These are phyloP conservation scores for Aschersonia sp. DNA, from an alignment of 2,329 filamentous ascomycete species.

Conservation along the genomic window DNA sequence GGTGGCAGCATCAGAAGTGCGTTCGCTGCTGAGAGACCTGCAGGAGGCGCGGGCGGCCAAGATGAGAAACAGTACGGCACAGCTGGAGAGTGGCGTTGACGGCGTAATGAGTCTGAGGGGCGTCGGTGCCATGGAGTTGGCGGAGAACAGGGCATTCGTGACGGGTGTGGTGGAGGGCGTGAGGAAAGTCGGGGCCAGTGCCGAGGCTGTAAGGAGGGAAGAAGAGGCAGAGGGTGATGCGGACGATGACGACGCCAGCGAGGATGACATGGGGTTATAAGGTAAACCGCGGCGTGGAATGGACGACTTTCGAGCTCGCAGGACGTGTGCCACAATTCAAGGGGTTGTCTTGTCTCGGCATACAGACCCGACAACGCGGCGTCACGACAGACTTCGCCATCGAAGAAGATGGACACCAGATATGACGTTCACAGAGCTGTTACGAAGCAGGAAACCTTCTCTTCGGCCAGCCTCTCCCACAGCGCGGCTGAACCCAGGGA, in stretches of 20 bases:
- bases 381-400: too few species aligned
- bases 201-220: conserved; percentile 64
- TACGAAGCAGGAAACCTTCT: too few species aligned
- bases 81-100: conserved; percentile 55
- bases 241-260: conserved; percentile 34
- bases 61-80: conserved; percentile 60
- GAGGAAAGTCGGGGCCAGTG: conserved; percentile 67
- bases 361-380: too few species aligned
- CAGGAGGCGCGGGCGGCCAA: conserved; percentile 84
- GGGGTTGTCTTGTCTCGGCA: too few species aligned
- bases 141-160: conserved; percentile 74
- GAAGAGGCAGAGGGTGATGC: conserved; percentile 51
- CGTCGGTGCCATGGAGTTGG: conserved; percentile 85
- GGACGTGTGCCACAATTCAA: too few species aligned
- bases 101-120: conserved; percentile 58
- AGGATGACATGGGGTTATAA: conserved; percentile 35
- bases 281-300: not conserved
- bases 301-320: too few species aligned
- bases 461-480: too few species aligned
- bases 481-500: too few species aligned
- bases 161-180: conserved; percentile 77
- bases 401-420: too few species aligned
- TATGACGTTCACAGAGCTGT: too few species aligned
- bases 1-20: conserved; percentile 54
- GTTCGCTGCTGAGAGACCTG: conserved; percentile 64